These are phyloP conservation scores for Nicotiana noctiflora DNA, from an alignment of 257 asterid genomes.

Conservation along the genomic window DNA sequence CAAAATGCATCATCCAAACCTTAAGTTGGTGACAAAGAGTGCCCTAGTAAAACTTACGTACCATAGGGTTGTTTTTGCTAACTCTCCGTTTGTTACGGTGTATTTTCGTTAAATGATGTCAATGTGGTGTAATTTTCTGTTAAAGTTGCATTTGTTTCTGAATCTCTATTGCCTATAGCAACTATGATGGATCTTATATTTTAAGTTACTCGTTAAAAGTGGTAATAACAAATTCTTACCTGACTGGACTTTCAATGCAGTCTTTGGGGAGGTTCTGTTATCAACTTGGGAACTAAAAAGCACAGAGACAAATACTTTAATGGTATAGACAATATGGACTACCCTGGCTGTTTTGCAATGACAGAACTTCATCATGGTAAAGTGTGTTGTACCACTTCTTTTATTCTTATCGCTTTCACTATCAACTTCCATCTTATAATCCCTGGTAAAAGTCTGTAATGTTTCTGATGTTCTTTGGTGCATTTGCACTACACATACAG, in stretches of 20 bases:
- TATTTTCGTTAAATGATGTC: not conserved
- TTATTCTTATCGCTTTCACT: not conserved
- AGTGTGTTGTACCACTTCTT: slow-evolving; percentile 13
- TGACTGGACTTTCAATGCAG: slow-evolving; percentile 30
- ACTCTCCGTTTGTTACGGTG: not conserved
- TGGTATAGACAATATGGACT: slow-evolving; percentile 80
- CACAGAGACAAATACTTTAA: slow-evolving; percentile 83
- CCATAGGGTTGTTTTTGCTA: not conserved
- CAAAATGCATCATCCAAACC: not conserved
- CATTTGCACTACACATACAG: not conserved
- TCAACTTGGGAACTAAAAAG: slow-evolving; percentile 91
- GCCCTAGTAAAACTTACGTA: not conserved
- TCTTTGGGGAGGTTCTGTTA: slow-evolving; percentile 98
- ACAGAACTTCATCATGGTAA: slow-evolving; percentile 98
- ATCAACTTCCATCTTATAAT: not conserved
- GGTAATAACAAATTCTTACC: not conserved
- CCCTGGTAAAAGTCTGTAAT: not conserved
- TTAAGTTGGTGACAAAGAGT: not conserved
- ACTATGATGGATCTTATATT: not conserved
- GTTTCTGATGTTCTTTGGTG: not conserved
- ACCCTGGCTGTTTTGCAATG: slow-evolving; percentile 94
- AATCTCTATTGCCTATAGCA: not conserved
- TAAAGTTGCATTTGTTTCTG: not conserved
- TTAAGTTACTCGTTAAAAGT: not conserved
- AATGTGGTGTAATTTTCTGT: not conserved